Evolutionary conservation across 225 moss, liverwort and hornwort species (phyloP), one percentile per base, ranked within the genome.

Genomic region (Marchantia paleacea): DNA sequence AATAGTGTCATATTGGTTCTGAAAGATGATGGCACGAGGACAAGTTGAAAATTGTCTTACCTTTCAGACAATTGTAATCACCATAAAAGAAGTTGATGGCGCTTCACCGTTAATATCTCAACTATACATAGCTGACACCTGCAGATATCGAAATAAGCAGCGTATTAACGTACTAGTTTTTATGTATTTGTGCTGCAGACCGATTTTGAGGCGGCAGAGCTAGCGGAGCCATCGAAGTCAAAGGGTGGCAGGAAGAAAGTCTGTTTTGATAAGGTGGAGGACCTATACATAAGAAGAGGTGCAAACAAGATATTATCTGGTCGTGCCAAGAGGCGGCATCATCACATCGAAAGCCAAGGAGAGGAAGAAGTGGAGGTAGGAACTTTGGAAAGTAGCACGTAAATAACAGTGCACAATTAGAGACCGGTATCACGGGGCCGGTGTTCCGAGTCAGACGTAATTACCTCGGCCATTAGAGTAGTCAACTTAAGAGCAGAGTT

Each of bases 161-260:
- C 14, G 13, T n/a, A 11, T 73, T 52, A 24, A 11, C 13, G 25
- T 25, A 54, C 7, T 51, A 11, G 7, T 72, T 10, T 29, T 39
- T 69, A 7, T 19, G 2, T 1, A 7, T 52, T 5, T 62, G 4
- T 75, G 39, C 22, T 73, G 75, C 84, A 95, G 94, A 79, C 69
- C 48, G 84, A 95, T 72, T 95, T 91, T 66, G 86, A 90, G 85
- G 64, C 68, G 7, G 86, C 86, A 77, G 86, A 91, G 64, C 6
- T 85, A 16, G 60, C 5, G 24, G 48, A 13, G 57, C 1, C 39
- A 49, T 75, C 29, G 48, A 85, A 80, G 57, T 52, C 80, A 25
- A 83, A 79, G 66, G 93, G 90, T 47, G 88, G 93, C 26, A 82
- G 86, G 71, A 90, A 87, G 69, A 74, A 83, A 26, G 51, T 83